A percentile compares a stretch with the other conserved stretches of the same genome.
These are phyloP conservation scores for Neurospora discreta DNA, from an alignment of 495 filamentous ascomycete genomes.

Conservation along the genomic window DNA sequence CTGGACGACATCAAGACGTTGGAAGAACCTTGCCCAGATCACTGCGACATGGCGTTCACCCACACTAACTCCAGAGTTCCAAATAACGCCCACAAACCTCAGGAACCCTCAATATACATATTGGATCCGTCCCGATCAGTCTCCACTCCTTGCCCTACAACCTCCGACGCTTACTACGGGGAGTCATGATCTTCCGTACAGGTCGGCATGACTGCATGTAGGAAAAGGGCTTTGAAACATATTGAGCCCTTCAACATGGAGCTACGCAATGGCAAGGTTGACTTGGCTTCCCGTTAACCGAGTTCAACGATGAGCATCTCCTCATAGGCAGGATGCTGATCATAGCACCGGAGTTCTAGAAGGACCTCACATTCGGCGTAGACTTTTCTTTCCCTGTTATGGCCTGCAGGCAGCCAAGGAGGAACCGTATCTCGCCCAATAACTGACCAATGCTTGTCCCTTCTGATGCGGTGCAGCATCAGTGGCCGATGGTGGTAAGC, in stretches of 20 bases:
- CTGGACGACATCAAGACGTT: background rate
- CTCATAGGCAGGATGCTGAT: background rate
- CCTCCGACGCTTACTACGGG: background rate
- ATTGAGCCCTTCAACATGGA: background rate
- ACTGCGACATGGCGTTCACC: background rate
- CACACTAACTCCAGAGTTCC: background rate
- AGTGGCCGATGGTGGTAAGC: background rate
- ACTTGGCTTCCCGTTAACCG: background rate
- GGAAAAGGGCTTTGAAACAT: background rate
- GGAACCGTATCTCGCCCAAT: background rate
- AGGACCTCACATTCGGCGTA: background rate
- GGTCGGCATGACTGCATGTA: background rate
- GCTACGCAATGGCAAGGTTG: background rate
- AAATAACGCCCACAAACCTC: background rate
- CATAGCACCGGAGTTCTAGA: background rate
- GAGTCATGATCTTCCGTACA: background rate
- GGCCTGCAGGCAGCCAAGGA: background rate
- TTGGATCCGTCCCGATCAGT: background rate
- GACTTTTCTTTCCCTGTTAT: background rate
- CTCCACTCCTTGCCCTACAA: background rate
- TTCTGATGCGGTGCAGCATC: background rate
- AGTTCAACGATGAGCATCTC: background rate
- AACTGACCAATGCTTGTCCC: background rate
- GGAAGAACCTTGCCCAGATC: background rate
- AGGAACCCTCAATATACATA: background rate